Evolutionary conservation across 1,284 basidiomycete genomes (phyloP).

Genomic region (Takashimella tepidaria): DNA sequence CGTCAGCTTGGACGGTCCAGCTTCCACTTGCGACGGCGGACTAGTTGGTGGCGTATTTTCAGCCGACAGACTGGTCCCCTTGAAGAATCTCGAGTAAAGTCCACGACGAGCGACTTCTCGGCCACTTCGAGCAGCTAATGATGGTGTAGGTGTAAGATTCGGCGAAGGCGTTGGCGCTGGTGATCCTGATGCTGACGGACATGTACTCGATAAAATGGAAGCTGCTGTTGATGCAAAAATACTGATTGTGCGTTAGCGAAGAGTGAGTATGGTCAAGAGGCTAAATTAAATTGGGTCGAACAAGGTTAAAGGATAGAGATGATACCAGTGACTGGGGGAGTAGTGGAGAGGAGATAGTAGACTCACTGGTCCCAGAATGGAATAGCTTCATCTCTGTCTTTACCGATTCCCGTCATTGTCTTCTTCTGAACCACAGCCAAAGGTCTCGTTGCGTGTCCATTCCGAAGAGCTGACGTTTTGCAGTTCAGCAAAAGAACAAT

Average conservation of each 20-base stretch:
- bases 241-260: slow-evolving; percentile 47
- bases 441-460: slow-evolving; percentile 54
- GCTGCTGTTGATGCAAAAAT: slow-evolving; percentile 71
- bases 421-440: slow-evolving; percentile 77
- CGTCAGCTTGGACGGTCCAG: slow-evolving; percentile 11
- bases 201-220: slow-evolving; percentile 58
- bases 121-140: slow-evolving; percentile 63
- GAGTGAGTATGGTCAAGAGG: not conserved
- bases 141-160: slow-evolving; percentile 44
- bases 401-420: slow-evolving; percentile 74
- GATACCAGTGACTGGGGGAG: no score
- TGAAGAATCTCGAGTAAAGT: slow-evolving; percentile 74
- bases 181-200: slow-evolving; percentile 14
- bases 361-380: slow-evolving; percentile 95
- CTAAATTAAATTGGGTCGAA: not conserved
- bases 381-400: slow-evolving; percentile 85
- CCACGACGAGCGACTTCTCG: slow-evolving; percentile 66
- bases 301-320: not conserved
- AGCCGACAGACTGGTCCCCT: slow-evolving; percentile 62
- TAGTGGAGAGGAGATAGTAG: not conserved
- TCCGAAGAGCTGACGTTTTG: slow-evolving; percentile 38
- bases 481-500: not conserved
- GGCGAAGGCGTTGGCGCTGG: slow-evolving; percentile 32
- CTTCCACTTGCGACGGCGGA: not conserved
- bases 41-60: slow-evolving; percentile 25